Evolutionary conservation across 495 filamentous ascomycete species (phyloP).

Genomic region (Penicillium silybi): DNA sequence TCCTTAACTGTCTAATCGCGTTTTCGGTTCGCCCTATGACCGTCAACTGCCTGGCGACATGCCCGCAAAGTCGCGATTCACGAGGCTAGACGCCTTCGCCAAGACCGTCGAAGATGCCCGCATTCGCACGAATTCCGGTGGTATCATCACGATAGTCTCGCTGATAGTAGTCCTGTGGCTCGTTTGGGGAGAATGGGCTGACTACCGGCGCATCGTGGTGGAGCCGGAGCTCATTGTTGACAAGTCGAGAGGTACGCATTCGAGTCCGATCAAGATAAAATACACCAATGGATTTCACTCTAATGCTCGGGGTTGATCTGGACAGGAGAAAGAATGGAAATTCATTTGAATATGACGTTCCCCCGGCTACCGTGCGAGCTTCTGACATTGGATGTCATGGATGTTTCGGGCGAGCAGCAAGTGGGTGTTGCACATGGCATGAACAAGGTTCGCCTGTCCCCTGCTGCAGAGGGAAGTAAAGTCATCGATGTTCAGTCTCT

Average conservation of each 20-base stretch:
- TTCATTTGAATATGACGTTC: slow-evolving; percentile 96
- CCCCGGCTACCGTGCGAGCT: slow-evolving; percentile 92
- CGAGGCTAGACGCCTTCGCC: slow-evolving; percentile 93
- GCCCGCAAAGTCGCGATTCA: slow-evolving; percentile 76
- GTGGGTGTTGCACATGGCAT: slow-evolving; percentile 89
- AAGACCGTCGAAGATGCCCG: slow-evolving; percentile 99
- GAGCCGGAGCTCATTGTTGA: slow-evolving; percentile 93
- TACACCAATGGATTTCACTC: not conserved
- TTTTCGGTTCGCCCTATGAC: slow-evolving; percentile 23
- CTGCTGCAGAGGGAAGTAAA: slow-evolving; percentile 68
- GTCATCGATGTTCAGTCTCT: slow-evolving; percentile 71
- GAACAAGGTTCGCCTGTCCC: slow-evolving; percentile 75
- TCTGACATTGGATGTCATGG: slow-evolving; percentile 96
- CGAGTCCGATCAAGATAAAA: not conserved
- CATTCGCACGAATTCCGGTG: slow-evolving; percentile 93
- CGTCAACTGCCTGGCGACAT: slow-evolving; percentile 33
- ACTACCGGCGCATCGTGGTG: slow-evolving; percentile 83
- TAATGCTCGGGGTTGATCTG: not conserved
- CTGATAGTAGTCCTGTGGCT: slow-evolving; percentile 83
- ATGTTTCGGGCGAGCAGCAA: slow-evolving; percentile 95
- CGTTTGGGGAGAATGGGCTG: slow-evolving; percentile 91
- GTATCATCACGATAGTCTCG: slow-evolving; percentile 88
- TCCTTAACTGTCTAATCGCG: not conserved
- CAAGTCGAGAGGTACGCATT: slow-evolving; percentile 76
- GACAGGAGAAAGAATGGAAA: slow-evolving; percentile 93